phyloP scores from a whole-genome alignment of 2,329 filamentous ascomycete species.

The Metarhizium brunneum region DNA sequence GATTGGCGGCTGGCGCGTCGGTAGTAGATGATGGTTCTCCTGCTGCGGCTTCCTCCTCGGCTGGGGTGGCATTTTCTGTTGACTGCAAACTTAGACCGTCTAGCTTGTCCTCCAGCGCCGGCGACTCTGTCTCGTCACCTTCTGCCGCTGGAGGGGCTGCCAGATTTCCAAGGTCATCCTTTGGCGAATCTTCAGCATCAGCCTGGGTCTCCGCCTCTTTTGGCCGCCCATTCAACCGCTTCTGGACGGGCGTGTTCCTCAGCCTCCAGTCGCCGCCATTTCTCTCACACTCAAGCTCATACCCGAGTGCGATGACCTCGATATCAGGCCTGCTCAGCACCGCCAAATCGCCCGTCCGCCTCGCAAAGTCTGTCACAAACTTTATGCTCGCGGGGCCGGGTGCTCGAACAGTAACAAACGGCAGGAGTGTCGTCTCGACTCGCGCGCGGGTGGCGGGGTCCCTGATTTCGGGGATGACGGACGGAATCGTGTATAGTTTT shows the following conservation, averaged over 20 bases:
- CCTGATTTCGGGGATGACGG: slow-evolving; percentile 79
- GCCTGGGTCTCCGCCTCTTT: neutral
- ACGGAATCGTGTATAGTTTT: slow-evolving; percentile 71
- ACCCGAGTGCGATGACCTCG: slow-evolving; percentile 79
- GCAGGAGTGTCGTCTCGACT: slow-evolving; percentile 74
- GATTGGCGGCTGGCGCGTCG: neutral
- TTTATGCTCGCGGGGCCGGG: slow-evolving; percentile 71
- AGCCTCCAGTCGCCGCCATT: slow-evolving; percentile 86
- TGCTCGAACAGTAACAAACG: slow-evolving; percentile 70
- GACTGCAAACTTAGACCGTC: slow-evolving; percentile 14
- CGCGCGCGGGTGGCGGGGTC: slow-evolving; percentile 73
- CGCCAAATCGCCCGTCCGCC: slow-evolving; percentile 78
- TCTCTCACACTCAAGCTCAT: slow-evolving; percentile 87
- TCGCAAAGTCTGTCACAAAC: slow-evolving; percentile 74
- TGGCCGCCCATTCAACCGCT: slow-evolving; percentile 59
- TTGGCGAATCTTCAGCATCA: slow-evolving; percentile 15
- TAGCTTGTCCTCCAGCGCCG: slow-evolving; percentile 9
- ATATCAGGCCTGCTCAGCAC: slow-evolving; percentile 86
- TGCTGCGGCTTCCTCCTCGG: slow-evolving; percentile 1
- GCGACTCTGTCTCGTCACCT: slow-evolving; percentile 15
- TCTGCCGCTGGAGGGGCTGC: neutral
- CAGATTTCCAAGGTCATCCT: neutral
- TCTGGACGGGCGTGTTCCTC: slow-evolving; percentile 70
- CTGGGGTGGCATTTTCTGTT: neutral
- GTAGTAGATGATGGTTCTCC: neutral